Conservation (phyloP, 805 yeast genomes). For the Cyberlindnera bimundalis region DNA sequence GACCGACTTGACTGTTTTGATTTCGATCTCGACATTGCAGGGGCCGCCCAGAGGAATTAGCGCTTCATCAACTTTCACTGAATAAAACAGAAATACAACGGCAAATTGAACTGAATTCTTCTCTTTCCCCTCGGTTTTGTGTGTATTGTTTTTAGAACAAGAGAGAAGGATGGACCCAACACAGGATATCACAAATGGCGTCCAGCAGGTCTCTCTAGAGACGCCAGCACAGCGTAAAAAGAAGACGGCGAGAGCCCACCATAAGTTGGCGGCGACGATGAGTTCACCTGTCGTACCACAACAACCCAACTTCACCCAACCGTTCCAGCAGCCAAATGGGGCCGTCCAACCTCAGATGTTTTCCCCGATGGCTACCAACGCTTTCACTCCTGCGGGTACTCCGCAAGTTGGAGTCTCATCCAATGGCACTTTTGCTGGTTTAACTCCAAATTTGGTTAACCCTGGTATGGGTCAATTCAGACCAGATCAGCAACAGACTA, state of each 20-base stretch:
- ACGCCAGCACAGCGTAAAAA: constrained; percentile 19
- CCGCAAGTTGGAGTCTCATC: not conserved
- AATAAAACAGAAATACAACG: not conserved
- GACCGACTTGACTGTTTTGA: constrained; percentile 1
- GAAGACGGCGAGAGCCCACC: constrained; percentile 27
- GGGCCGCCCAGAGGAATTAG: not conserved
- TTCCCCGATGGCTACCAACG: too few species aligned
- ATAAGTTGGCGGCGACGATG: constrained; percentile 12
- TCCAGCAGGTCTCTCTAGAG: constrained; percentile 11
- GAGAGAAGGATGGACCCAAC: constrained; percentile 5
- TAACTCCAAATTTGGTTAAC: not conserved
- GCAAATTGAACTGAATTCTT: not conserved
- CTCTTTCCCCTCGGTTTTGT: too few species aligned
- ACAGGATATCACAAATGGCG: constrained; percentile 14
- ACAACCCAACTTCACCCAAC: constrained; percentile 1
- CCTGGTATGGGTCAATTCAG: not conserved
- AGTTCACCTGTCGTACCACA: constrained; percentile 1
- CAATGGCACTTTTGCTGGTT: not conserved
- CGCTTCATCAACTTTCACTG: not conserved
- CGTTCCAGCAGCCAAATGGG: not conserved
- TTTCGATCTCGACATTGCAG: constrained; percentile 1
- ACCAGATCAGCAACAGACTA: not conserved
- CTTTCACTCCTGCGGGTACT: not conserved
- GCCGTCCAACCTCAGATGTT: not conserved
- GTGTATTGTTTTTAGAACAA: too few species aligned